phyloP scores from a whole-genome alignment of 2,329 filamentous ascomycete genomes.

The Aspergillus persii region DNA sequence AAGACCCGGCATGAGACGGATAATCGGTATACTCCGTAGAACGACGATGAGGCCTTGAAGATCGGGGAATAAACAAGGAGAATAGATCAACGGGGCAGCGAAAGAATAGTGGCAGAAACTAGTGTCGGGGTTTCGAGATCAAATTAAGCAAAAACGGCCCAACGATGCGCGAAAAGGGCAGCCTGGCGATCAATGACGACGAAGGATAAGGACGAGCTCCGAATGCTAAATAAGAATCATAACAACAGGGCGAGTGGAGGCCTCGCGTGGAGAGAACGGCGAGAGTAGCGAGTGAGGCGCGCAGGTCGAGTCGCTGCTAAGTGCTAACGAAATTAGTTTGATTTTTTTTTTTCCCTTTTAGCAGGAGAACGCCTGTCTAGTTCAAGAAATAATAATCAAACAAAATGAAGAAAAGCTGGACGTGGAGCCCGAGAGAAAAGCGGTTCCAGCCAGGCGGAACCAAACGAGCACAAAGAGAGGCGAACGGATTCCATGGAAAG shows the following conservation, averaged over 20 bases:
- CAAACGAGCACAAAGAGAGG: conserved; percentile 4
- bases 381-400: neutral
- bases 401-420: neutral
- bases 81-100: conserved; percentile 2
- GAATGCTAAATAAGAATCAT: conserved; percentile 1
- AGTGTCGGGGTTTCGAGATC: neutral
- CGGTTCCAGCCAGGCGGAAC: conserved; percentile 22
- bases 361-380: neutral
- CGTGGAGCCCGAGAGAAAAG: neutral
- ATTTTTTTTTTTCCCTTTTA: neutral
- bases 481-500: conserved; percentile 5
- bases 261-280: conserved; percentile 5
- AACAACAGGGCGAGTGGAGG: conserved; percentile 6
- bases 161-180: conserved; percentile 6
- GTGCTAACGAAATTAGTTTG: neutral
- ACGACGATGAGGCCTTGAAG: neutral
- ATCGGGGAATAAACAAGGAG: neutral
- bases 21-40: neutral
- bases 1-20: conserved; percentile 3
- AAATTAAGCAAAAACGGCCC: neutral
- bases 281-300: conserved; percentile 11
- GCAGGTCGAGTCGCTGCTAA: conserved; percentile 1
- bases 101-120: neutral
- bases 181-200: conserved; percentile 5
- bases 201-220: neutral